Evolutionary conservation across 2,329 filamentous ascomycete species (phyloP).

Genomic region (Aspergillus sclerotialis): DNA sequence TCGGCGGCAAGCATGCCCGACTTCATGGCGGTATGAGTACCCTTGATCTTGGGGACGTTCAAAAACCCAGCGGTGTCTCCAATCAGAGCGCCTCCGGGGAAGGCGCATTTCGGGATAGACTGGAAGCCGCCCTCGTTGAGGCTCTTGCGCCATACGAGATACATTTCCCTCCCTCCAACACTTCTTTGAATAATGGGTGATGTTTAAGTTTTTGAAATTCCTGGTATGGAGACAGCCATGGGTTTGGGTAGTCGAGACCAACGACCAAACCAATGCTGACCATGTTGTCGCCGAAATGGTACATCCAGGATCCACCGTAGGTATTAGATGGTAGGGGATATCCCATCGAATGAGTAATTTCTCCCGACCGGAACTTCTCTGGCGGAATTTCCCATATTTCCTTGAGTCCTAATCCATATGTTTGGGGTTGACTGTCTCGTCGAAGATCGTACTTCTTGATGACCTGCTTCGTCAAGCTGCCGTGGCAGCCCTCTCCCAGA

Average conservation of each 20-base stretch:
- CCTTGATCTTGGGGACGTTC: constrained; percentile 98
- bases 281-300: constrained; percentile 96
- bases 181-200: constrained; percentile 79
- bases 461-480: constrained; percentile 89
- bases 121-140: constrained; percentile 89
- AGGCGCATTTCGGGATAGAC: constrained; percentile 93
- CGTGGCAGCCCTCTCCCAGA: constrained; percentile 92
- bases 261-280: constrained; percentile 88
- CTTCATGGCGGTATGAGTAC: constrained; percentile 96
- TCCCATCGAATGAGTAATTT: constrained; percentile 84
- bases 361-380: constrained; percentile 81
- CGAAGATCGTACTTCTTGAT: constrained; percentile 90
- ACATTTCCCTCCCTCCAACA: constrained; percentile 94
- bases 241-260: constrained; percentile 91
- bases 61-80: constrained; percentile 95
- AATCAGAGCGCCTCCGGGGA: constrained; percentile 90
- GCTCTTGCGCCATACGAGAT: constrained; percentile 92
- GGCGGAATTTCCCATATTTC: constrained; percentile 96
- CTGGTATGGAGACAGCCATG: constrained; percentile 88
- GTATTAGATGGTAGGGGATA: constrained; percentile 83
- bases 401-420: constrained; percentile 89
- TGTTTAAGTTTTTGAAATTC: constrained; percentile 99
- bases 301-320: constrained; percentile 98
- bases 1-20: constrained; percentile 95
- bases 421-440: constrained; percentile 84